Evolutionary conservation across 2,329 filamentous ascomycete species (phyloP), one percentile per base, ranked within the genome.

Genomic region (Colletotrichum destructivum): DNA sequence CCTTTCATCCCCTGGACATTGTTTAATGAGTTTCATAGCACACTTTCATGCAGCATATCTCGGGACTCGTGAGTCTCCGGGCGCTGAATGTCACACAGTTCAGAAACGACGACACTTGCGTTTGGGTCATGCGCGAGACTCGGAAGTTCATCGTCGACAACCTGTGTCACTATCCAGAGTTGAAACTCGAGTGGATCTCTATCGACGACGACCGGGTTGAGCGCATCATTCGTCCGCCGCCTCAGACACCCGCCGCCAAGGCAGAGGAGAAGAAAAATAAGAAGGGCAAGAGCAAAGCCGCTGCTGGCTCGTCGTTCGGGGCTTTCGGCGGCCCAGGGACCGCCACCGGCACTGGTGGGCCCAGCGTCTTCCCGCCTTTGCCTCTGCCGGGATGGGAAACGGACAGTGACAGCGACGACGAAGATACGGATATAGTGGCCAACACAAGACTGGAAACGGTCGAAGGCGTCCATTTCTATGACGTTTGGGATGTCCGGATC

Each of bases 71-170:
- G 16, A 86, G 81, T 15, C 85, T 91, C 6, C 84, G 85, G 16
- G 89, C 88, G 4, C 81, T 91, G 40, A 88, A 90, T 71, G 85
- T 90, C 18, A 79, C 88, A 49, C 83, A 82, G 44, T 87, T 91
- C 70, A 84, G 87, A 21, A 87, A 85, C 70, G 86, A 88, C 42
- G 88, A 90, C 73, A 87, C 86, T 0, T 90, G 88, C 68, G 81
- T 86, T 16, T 89, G 85, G 81, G 86, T 90, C 9, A 85, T 88
- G 79, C 83, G 84, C 21, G 89, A 91, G 79, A 87, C 87, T 2
- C 83, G 87, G 51, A 84, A 83, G n/a, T 91, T 91, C 76, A 84
- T 89, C 38, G 83, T 90, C 12, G 90, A 92, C 76, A 88, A 84
- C 42, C 78, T 91, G 2, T 85, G 87, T 2, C 87, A 91, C 70